Percentiles rank a stretch among this genome's conserved stretches.
phyloP scores from a whole-genome alignment of 768 basidiomycete species.

The Cystobasidium onofrii region DNA sequence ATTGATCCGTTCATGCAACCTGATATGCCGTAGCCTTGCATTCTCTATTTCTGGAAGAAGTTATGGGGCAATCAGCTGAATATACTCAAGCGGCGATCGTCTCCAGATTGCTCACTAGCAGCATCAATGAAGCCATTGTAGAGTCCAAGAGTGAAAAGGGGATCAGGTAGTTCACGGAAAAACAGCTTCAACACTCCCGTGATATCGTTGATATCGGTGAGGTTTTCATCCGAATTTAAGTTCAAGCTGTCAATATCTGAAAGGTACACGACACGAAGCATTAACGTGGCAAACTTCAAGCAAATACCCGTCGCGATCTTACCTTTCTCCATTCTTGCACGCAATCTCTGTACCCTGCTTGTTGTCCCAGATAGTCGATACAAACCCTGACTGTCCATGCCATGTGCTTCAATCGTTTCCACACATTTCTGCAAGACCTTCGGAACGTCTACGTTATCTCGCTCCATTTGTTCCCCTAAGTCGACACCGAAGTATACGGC shows the following conservation, averaged over 20 bases:
- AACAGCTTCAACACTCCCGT: slow-evolving; percentile 91
- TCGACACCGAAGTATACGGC: slow-evolving; percentile 65
- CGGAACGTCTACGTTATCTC: slow-evolving; percentile 85
- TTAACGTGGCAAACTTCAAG: too few relatives aligned
- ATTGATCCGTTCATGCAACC: slow-evolving; percentile 92
- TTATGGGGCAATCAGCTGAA: neutral
- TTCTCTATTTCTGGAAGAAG: slow-evolving; percentile 68
- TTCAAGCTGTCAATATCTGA: slow-evolving; percentile 81
- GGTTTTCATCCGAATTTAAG: slow-evolving; percentile 80
- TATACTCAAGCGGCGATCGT: neutral
- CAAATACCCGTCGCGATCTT: slow-evolving; percentile 27
- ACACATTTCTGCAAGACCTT: slow-evolving; percentile 79
- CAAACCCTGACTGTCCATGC: slow-evolving; percentile 73
- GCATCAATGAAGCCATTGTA: slow-evolving; percentile 93
- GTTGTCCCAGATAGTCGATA: slow-evolving; percentile 89
- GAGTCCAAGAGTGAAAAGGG: slow-evolving; percentile 69
- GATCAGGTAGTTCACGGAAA: slow-evolving; percentile 92
- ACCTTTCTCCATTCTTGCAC: slow-evolving; percentile 80
- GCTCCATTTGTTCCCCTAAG: slow-evolving; percentile 81
- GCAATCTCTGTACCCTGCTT: slow-evolving; percentile 72
- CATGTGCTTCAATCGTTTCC: slow-evolving; percentile 81
- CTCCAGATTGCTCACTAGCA: slow-evolving; percentile 60
- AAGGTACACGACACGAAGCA: neutral
- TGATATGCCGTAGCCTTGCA: slow-evolving; percentile 86
- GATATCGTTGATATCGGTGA: slow-evolving; percentile 88